Evolutionary conservation across 2,329 filamentous ascomycete species (phyloP), one percentile per base, ranked within the genome.

Genomic region (Aspergillus amoenus): DNA sequence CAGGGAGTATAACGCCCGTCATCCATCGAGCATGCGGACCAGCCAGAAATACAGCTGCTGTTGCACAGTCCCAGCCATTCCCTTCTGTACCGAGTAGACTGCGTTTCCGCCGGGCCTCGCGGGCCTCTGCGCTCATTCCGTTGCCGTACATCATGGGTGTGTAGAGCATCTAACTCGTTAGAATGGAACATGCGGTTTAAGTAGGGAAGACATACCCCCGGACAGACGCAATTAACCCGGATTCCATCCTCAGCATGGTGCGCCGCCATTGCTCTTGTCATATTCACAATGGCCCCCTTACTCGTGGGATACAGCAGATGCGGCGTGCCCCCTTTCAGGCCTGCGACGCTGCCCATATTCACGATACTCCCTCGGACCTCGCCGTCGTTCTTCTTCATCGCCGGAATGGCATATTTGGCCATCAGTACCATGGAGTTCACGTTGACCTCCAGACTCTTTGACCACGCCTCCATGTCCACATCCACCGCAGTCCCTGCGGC

Each of bases 351-450:
- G 2, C 82, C 82, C 77, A 88, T 84, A 64, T 88, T 88, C n/a
- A 69, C 64, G 30, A 68, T 64, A 27, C 60, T 68, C 4, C 66
- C 67, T 32, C 24, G 21, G 5, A 39, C 65, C 37, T 80, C 75
- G 0, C 75, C 75, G 6, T 78, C 72, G 54, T 87, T 86, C 55
- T 75, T 77, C 22, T 62, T 60, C 85, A 88, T 88, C 3, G 74
- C 80, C 0, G 85, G 86, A 30, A 89, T 81, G 0, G 80, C 80
- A 62, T 83, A 81, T 64, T 87, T 86, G 17, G 77, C 75, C 84
- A 88, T 88, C 54, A 82, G 75, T 30, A 88, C 81, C 85, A 88
- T 88, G 63, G 82, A 85, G 4, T 79, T 80, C 4, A 89, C 83
- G 64, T 89, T 89, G 46, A 88, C 73, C 44, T 85, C 78, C 54